Conservation (phyloP, 2,329 filamentous ascomycete species). For the Didymella segeticola region DNA sequence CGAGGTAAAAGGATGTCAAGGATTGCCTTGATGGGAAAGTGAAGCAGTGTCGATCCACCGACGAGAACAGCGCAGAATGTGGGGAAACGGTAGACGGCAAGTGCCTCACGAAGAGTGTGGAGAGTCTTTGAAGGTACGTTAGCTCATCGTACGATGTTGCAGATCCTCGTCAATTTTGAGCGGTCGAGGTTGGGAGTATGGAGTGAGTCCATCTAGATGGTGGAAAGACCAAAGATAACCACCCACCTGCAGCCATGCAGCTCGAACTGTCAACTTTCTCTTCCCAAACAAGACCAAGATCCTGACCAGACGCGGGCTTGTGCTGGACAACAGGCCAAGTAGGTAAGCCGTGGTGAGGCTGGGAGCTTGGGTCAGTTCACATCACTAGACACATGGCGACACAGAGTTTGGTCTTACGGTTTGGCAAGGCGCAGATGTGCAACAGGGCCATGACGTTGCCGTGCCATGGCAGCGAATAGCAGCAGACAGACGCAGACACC, state of each 20-base stretch:
- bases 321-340: conserved; percentile 37
- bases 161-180: not conserved
- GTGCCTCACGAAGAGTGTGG: conserved; percentile 47
- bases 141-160: not conserved
- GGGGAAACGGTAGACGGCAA: conserved; percentile 58
- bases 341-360: conserved; percentile 38
- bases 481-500: too few relatives aligned
- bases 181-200: not conserved
- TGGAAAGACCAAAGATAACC: not conserved
- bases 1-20: conserved; percentile 13
- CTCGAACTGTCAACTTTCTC: conserved; percentile 24
- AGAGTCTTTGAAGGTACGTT: conserved; percentile 11
- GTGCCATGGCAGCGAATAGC: conserved; percentile 14
- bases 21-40: conserved; percentile 38
- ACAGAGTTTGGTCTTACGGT: conserved; percentile 4
- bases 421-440: conserved; percentile 15
- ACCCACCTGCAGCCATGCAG: conserved; percentile 34
- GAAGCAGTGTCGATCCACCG: conserved; percentile 59
- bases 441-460: not conserved
- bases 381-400: conserved; percentile 7
- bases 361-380: not conserved
- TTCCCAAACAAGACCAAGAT: conserved; percentile 27
- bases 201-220: not conserved
- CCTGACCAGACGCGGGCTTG: conserved; percentile 30
- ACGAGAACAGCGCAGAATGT: conserved; percentile 60